Percentiles rank a stretch among this genome's conserved stretches.
Conservation (phyloP, 2,329 filamentous ascomycete genomes). For the Diaporthe ampelina region DNA sequence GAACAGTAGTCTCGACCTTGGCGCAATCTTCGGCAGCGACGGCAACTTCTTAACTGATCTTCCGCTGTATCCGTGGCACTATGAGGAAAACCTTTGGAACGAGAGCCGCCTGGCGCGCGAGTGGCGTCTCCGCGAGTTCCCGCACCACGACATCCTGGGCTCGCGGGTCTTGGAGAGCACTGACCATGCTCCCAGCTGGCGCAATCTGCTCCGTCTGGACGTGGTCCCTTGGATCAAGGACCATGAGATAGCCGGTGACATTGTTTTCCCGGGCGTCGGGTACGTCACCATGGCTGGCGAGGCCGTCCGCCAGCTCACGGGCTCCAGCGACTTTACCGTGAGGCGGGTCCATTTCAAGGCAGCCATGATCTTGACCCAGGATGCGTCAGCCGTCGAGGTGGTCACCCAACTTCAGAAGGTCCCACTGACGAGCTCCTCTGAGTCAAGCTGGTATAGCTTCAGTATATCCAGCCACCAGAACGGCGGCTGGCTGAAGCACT, state of each 20-base stretch:
- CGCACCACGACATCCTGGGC: not conserved
- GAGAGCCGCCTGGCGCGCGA: not conserved
- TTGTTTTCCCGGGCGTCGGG: not conserved
- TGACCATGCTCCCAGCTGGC: not conserved
- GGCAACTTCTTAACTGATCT: not conserved
- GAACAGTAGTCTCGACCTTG: conserved; percentile 28
- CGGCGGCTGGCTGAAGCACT: conserved; percentile 28
- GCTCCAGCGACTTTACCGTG: not conserved
- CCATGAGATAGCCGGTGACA: not conserved
- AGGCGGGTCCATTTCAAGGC: not conserved
- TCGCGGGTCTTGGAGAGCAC: not conserved
- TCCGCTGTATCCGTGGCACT: not conserved
- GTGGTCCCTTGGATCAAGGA: not conserved
- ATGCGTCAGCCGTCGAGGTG: not conserved
- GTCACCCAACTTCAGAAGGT: not conserved
- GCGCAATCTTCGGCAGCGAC: not conserved
- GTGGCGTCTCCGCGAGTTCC: not conserved
- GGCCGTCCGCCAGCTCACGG: not conserved
- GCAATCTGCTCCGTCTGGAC: not conserved
- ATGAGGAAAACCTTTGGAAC: not conserved
- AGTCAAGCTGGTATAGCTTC: not conserved
- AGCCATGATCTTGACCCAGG: conserved; percentile 12
- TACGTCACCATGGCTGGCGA: not conserved
- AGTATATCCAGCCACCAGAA: conserved; percentile 4
- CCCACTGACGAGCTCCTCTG: not conserved